These are phyloP conservation scores for Aspergillus melleus DNA, from an alignment of 2,329 filamentous ascomycete species.

Conservation along the genomic window DNA sequence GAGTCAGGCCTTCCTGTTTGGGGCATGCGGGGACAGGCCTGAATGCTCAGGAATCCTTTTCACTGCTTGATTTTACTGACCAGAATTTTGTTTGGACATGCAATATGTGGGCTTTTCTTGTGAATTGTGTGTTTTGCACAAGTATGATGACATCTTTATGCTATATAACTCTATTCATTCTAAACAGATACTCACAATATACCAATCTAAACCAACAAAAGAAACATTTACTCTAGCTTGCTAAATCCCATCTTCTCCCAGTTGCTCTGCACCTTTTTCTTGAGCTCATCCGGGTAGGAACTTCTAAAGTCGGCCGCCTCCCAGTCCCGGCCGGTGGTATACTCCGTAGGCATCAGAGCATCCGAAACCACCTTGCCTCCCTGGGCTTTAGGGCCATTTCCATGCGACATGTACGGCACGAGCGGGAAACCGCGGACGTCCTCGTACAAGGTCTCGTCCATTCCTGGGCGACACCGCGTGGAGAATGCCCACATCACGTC, in stretches of 20 bases:
- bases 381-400: slow-evolving; percentile 26
- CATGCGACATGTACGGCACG: slow-evolving; percentile 51
- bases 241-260: slow-evolving; percentile 37
- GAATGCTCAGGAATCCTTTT: background rate
- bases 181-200: background rate
- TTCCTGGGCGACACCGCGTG: slow-evolving; percentile 48
- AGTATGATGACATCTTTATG: no score
- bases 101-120: no score
- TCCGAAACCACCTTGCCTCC: slow-evolving; percentile 52
- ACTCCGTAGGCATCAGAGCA: slow-evolving; percentile 46
- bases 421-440: slow-evolving; percentile 47
- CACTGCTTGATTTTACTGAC: no score
- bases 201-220: background rate
- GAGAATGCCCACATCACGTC: slow-evolving; percentile 53
- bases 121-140: no score
- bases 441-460: slow-evolving; percentile 49
- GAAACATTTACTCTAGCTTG: slow-evolving; percentile 1
- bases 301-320: slow-evolving; percentile 33
- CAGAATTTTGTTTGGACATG: no score
- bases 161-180: background rate
- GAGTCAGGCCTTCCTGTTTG: background rate
- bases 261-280: slow-evolving; percentile 39
- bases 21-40: background rate
- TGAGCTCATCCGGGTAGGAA: slow-evolving; percentile 42
- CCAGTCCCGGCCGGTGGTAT: slow-evolving; percentile 38